phyloP scores from a whole-genome alignment of 2,329 filamentous ascomycete genomes.

The Zymoseptoria brevis region DNA sequence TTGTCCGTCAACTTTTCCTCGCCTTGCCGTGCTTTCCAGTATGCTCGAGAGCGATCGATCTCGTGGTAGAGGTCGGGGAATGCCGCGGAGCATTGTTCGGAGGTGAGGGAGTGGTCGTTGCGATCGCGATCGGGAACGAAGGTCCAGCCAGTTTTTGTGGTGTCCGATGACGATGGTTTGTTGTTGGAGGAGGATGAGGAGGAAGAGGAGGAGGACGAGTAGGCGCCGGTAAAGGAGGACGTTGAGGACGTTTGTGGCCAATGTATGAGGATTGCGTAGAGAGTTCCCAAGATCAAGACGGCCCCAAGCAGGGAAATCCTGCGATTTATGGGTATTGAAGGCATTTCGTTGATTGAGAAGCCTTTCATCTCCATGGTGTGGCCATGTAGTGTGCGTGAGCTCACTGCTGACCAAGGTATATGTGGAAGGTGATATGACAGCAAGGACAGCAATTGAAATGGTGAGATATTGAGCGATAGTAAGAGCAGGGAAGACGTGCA shows the following conservation, averaged over 20 bases:
- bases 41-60: constrained; percentile 25
- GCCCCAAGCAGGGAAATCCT: constrained; percentile 7
- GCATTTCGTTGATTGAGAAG: constrained; percentile 8
- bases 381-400: constrained; percentile 2
- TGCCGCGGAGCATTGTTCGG: constrained; percentile 24
- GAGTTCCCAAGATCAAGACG: constrained; percentile 2
- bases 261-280: constrained; percentile 2
- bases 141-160: constrained; percentile 1
- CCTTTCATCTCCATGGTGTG: constrained; percentile 8
- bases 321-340: constrained; percentile 10
- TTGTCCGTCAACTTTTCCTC: constrained; percentile 21
- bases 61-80: constrained; percentile 29
- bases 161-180: not conserved
- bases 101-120: constrained; percentile 25
- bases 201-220: not conserved
- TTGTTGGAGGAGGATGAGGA: not conserved
- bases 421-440: not conserved
- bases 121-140: constrained; percentile 22
- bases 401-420: too few species aligned
- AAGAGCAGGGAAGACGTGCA: not conserved
- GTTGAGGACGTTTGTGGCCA: constrained; percentile 1
- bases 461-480: not conserved
- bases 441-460: not conserved
- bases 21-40: constrained; percentile 17
- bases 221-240: not conserved